These are phyloP conservation scores for Nannochloris sp. DNA, from an alignment of 139 green algal genomes.

Conservation along the genomic window DNA sequence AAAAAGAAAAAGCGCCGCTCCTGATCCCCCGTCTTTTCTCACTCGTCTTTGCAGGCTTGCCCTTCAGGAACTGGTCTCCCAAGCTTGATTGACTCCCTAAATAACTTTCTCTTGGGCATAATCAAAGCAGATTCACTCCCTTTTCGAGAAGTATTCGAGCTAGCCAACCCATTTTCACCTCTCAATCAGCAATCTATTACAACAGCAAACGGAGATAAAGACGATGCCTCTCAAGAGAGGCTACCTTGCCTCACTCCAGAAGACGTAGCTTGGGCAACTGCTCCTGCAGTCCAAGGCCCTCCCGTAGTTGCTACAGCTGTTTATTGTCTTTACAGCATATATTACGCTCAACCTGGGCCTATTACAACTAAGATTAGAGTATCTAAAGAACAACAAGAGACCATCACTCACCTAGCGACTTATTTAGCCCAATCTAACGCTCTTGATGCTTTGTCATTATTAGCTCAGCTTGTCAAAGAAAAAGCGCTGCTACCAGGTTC, in stretches of 20 bases:
- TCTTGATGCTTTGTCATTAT: neutral
- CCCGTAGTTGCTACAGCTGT: neutral
- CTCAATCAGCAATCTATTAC: too few relatives aligned
- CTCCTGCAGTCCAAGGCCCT: neutral
- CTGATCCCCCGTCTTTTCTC: neutral
- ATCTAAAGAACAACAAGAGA: neutral
- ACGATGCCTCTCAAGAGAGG: neutral
- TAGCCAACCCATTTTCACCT: too few relatives aligned
- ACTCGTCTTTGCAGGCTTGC: neutral
- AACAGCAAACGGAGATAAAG: neutral
- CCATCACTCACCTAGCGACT: neutral
- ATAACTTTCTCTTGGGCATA: neutral
- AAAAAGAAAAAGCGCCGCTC: neutral
- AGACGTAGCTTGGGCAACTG: neutral
- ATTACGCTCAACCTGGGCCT: conserved; percentile 11
- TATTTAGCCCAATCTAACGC: neutral
- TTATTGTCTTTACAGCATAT: conserved; percentile 22
- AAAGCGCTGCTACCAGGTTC: too few relatives aligned
- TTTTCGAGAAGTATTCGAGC: too few relatives aligned
- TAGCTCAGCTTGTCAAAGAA: too few relatives aligned
- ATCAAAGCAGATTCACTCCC: too few relatives aligned
- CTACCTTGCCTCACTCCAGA: too few relatives aligned
- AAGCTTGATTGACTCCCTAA: neutral
- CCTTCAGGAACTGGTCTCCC: neutral
- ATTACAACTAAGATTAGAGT: conserved; percentile 12